Percentiles rank a stretch among this genome's conserved stretches.
These are phyloP conservation scores for Aspergillus sp. DNA, from an alignment of 2,329 filamentous ascomycete genomes.

Conservation along the genomic window DNA sequence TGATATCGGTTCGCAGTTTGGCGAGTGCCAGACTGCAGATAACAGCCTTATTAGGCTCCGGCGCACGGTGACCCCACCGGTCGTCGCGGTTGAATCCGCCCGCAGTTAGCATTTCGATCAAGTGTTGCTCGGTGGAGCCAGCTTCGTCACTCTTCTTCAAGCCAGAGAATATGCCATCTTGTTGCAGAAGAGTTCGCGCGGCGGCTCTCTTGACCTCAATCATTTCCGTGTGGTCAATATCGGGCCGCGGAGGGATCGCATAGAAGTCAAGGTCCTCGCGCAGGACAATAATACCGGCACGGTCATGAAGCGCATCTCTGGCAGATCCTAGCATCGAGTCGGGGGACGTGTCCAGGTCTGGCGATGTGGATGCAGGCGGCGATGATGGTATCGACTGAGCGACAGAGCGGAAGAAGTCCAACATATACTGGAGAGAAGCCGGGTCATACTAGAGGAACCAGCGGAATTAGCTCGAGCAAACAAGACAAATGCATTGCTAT, in stretches of 20 bases:
- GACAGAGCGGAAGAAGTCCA: conserved; percentile 94
- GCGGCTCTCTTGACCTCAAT: conserved; percentile 91
- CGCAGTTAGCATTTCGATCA: conserved; percentile 98
- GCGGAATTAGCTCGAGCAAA: background rate
- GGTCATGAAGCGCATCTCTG: conserved; percentile 70
- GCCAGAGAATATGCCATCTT: conserved; percentile 93
- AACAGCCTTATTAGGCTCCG: conserved; percentile 95
- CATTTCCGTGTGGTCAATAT: conserved; percentile 85
- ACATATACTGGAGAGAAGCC: conserved; percentile 93
- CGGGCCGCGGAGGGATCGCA: conserved; percentile 74
- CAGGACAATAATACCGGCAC: conserved; percentile 93
- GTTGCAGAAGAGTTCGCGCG: conserved; percentile 72
- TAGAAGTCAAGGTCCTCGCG: conserved; percentile 97
- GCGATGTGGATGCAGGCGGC: conserved; percentile 53
- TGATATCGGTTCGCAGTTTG: conserved; percentile 83
- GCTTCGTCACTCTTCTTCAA: conserved; percentile 90
- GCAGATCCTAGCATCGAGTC: conserved; percentile 64
- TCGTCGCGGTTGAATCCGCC: conserved; percentile 97
- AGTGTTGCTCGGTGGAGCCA: conserved; percentile 92
- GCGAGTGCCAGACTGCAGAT: conserved; percentile 94
- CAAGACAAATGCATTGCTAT: background rate
- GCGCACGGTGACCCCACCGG: conserved; percentile 90
- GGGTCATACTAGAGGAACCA: conserved; percentile 73
- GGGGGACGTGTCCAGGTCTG: conserved; percentile 54
- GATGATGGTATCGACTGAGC: conserved; percentile 81